Base-by-base conservation (phyloP, 2,329 filamentous ascomycete species). In the Aureobasidium sp. region DNA sequence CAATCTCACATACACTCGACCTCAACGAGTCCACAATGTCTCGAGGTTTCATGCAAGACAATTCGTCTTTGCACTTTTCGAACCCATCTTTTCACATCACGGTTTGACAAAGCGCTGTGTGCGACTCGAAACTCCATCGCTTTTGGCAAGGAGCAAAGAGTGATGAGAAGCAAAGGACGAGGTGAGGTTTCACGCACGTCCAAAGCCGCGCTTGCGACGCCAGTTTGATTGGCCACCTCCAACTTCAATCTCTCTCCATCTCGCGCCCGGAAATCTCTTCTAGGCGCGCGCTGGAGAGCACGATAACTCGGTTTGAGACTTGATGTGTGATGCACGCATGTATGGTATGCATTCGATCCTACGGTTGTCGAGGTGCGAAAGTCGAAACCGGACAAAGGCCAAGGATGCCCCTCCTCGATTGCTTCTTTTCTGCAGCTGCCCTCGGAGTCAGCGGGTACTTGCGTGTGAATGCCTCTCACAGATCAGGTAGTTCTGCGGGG, bases 101-200 rank as follows among this genome's bases (percentile, higher is more conserved):
- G 20, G 55, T 58, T 58, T 58, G 34, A 45, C 57, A 60, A 60
- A 51, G 57, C 57, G 57, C 57, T 45, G 25, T 60, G 57, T 60
- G 31, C 22, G 42, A 58, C 55, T 27, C 20, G 31, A 39, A 14
- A 20, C 36, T 29, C 36, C 27, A 15, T 48, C 42, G 8, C 3
- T 14, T 17, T 29, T 12, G 44, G 34, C 2, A 22, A 14, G 25
- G 20, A 58, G 31, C 7, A 34, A 48, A n/a, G 41, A 29, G 4
- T 5, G 12, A 22, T 12, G 12, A 48, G 34, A 20, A 25, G 44
- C 2, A 47, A 29, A 29, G 55, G 20, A 48, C 39, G 42, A 47
- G 17, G 39, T 45, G 53, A 48, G 42, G 44, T 60, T 60, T 60
- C 57, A 60, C 29, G 45, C 45, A 51, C 31, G 56, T 29, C 44